Conservation (phyloP, 202 grass and related monocot genomes). For the Alloteropsis angusta region DNA sequence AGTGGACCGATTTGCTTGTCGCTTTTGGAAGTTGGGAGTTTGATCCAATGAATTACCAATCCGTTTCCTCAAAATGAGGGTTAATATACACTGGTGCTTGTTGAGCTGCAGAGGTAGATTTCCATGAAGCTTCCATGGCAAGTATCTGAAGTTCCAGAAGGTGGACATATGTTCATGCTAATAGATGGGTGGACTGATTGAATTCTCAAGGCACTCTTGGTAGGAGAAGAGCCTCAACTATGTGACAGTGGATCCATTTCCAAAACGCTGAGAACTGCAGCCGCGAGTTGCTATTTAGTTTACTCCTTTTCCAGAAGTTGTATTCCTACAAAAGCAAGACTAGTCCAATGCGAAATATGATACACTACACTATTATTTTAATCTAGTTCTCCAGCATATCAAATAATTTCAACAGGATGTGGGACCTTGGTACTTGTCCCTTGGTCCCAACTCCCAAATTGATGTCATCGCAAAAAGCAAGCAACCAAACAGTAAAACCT, state of each 20-base stretch:
- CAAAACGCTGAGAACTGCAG: constrained; percentile 16
- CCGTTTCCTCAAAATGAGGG: constrained; percentile 50
- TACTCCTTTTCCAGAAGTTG: background rate
- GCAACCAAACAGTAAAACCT: background rate
- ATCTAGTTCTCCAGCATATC: constrained; percentile 15
- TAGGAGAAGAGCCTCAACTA: constrained; percentile 28
- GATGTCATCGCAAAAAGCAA: background rate
- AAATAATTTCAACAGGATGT: constrained; percentile 8
- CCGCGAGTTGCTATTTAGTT: background rate
- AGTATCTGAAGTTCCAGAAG: constrained; percentile 46
- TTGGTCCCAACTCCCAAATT: background rate
- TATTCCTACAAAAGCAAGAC: background rate
- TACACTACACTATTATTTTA: background rate
- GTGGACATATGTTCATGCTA: constrained; percentile 48
- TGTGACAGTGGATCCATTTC: constrained; percentile 11
- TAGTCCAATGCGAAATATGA: background rate
- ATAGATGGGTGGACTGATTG: constrained; percentile 33
- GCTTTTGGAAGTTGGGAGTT: constrained; percentile 51
- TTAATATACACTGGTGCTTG: constrained; percentile 44
- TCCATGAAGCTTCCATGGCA: constrained; percentile 50
- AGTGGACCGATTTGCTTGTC: constrained; percentile 67
- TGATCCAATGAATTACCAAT: constrained; percentile 39
- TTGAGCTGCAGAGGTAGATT: constrained; percentile 47
- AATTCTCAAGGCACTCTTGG: constrained; percentile 43
- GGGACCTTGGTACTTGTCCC: background rate